Evolutionary conservation across 2,329 filamentous ascomycete genomes (phyloP).

Genomic region (Fusarium circinatum): DNA sequence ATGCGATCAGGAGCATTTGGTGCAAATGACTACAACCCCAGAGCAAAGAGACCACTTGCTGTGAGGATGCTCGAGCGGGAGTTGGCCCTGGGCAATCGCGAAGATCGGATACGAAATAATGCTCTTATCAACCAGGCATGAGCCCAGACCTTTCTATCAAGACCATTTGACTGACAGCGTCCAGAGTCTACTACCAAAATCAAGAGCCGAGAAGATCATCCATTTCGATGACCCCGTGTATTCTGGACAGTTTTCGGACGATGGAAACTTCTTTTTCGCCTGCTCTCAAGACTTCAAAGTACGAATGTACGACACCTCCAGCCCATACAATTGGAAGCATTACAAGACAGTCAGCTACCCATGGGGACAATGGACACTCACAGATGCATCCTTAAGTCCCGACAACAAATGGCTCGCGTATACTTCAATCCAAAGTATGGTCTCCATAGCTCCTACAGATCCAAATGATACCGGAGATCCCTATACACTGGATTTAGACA

Average conservation of each 20-base stretch:
- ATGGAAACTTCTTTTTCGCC: slow-evolving; percentile 96
- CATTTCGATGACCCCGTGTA: slow-evolving; percentile 89
- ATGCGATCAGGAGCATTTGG: slow-evolving; percentile 89
- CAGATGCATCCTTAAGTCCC: slow-evolving; percentile 88
- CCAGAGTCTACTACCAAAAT: slow-evolving; percentile 80
- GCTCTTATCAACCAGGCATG: slow-evolving; percentile 74
- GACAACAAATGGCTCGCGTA: slow-evolving; percentile 95
- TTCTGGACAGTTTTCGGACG: slow-evolving; percentile 94
- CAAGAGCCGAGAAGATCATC: slow-evolving; percentile 84
- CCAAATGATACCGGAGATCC: slow-evolving; percentile 84
- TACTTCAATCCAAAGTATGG: slow-evolving; percentile 84
- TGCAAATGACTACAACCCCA: slow-evolving; percentile 65
- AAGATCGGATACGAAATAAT: slow-evolving; percentile 69
- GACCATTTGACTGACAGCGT: slow-evolving; percentile 9
- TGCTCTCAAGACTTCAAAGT: slow-evolving; percentile 94
- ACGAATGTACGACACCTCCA: slow-evolving; percentile 96
- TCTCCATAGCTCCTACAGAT: slow-evolving; percentile 89
- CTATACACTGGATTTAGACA: slow-evolving; percentile 76
- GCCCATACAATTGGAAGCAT: slow-evolving; percentile 94
- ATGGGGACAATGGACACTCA: slow-evolving; percentile 93
- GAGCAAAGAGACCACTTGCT: slow-evolving; percentile 69
- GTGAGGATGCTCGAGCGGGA: slow-evolving; percentile 83
- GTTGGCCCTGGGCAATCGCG: slow-evolving; percentile 73
- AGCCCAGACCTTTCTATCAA: not conserved
- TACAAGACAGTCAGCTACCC: slow-evolving; percentile 92